phyloP scores from a whole-genome alignment of 2,329 filamentous ascomycete species.

The Alternaria conjuncta region DNA sequence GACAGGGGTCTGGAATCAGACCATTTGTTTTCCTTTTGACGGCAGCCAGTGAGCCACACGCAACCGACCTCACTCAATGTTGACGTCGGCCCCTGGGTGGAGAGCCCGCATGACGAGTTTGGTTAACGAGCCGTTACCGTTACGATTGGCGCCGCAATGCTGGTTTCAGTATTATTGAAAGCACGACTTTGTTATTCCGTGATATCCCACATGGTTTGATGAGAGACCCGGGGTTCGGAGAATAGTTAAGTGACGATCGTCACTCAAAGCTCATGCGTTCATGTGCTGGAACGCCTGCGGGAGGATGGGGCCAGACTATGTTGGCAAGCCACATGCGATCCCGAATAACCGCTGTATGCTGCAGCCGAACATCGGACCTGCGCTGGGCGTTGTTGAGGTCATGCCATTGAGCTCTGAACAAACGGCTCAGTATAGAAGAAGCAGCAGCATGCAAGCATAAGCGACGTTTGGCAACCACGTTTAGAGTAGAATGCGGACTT shows the following conservation, averaged over 20 bases:
- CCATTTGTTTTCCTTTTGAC: constrained; percentile 20
- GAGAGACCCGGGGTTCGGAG: constrained; percentile 8
- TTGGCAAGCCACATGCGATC: constrained; percentile 8
- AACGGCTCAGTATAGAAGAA: background rate
- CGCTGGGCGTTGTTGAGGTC: background rate
- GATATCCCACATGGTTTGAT: constrained; percentile 4
- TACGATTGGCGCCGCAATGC: constrained; percentile 1
- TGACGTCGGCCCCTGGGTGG: constrained; percentile 11
- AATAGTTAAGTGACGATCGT: constrained; percentile 15
- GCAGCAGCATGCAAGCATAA: background rate
- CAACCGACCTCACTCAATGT: constrained; percentile 14
- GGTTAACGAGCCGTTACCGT: constrained; percentile 4
- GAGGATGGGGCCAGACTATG: background rate
- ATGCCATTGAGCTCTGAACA: background rate
- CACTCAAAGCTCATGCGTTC: constrained; percentile 4
- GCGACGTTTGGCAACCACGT: background rate
- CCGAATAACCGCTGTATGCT: background rate
- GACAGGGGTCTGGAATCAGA: constrained; percentile 13
- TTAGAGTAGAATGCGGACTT: background rate
- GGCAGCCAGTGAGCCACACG: constrained; percentile 5
- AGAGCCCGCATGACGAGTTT: background rate
- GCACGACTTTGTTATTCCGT: background rate
- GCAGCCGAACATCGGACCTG: background rate
- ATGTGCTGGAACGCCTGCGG: background rate
- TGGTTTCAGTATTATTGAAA: constrained; percentile 15